Base-by-base conservation (phyloP, 768 basidiomycete species). In the Naganishia vaughanmartiniae region DNA sequence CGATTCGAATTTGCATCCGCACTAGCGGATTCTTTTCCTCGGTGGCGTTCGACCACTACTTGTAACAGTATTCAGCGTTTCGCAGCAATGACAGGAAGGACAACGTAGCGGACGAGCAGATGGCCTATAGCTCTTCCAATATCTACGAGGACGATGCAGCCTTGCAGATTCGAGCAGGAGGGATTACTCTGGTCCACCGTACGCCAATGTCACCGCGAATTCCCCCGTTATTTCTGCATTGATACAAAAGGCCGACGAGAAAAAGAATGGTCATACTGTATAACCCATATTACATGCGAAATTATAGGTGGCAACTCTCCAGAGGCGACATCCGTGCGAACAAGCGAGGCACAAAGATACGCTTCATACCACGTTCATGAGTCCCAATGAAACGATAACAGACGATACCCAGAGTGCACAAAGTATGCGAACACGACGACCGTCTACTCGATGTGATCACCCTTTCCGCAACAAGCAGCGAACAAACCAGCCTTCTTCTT, bases 381-480 rank as follows among this genome's bases (percentile, higher is more conserved):
- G 24, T 9, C 6, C 48, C 19, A 7, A 51, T 24, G 48, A 51
- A 21, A 51, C 21, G n/a, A 51, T 51, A 24, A 12, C 48, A 51
- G 48, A 51, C 4, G 12, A n/a, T 51, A 1, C n/a, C 48, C 48
- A 24, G 7, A 51, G 48, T 7, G 15, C n/a, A 24, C 7, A 36
- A 15, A n/a, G 57, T n/a, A 12, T 21, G 14, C 34, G 12, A 34
- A 65, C 34, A 4, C 34, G n/a, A 36, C 24, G 15, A 46, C 30
- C 39, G 65, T 28, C 34, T 70, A 70, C 48, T 70, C 69, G 51
- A 70, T 63, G 45, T 57, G 48, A 26, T 65, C 71, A 28, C 68
- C 66, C 48, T 70, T 73, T 19, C 70, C 74, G 53, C 74, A 75
- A 58, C 74, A 75, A 39, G 70, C 67, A 53, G 67, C 67, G 65